Base-by-base conservation (phyloP, 2,329 filamentous ascomycete genomes). In the Beauveria pseudobassiana region DNA sequence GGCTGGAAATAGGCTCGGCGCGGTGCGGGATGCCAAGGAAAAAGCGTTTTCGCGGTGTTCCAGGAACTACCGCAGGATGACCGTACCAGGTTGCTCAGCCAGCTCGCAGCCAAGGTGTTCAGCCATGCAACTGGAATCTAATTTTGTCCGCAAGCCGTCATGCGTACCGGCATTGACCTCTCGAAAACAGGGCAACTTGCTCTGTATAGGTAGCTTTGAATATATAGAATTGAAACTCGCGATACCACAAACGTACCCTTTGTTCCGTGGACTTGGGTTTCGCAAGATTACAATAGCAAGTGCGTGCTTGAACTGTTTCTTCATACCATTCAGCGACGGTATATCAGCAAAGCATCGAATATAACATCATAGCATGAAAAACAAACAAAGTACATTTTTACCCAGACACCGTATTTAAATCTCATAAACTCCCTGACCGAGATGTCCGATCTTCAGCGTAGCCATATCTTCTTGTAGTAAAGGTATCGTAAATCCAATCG, bases 21-120 rank as follows among this genome's bases (percentile, higher is more conserved):
- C 91, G 7, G 85, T 99, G 22, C 82, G 95, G 62, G 95, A 99
- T 76, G 86, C 89, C 38, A 92, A 76, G 93, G 93, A 24, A 98
- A 97, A 86, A 96, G 91, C 71, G 95, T 99, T 6, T 98, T 96
- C 75, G 81, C 87, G 30, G 95, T 97, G 18, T 98, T 93, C 73
- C 86, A 91, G 80, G 90, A 96, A 68, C 78, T 99, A 70, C 92
- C 92, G 56, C 89, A 91, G 74, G 82, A 81, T 56, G 93, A 96
- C 70, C 89, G 91, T 70, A 87, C 91, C 60, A 87, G 86, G 73
- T 75, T 99, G 69, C 79, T 98, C 64, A 89, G 87, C 71, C 90
- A 96, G 74, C 76, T 98, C 70, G 93, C 93, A 1, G 86, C 87
- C 34, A 93, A 90, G 75, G 88, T 97, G 1, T 93, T 97, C 71